Evolutionary conservation across 2,329 filamentous ascomycete genomes (phyloP).

Genomic region (Phialocephala sp.): DNA sequence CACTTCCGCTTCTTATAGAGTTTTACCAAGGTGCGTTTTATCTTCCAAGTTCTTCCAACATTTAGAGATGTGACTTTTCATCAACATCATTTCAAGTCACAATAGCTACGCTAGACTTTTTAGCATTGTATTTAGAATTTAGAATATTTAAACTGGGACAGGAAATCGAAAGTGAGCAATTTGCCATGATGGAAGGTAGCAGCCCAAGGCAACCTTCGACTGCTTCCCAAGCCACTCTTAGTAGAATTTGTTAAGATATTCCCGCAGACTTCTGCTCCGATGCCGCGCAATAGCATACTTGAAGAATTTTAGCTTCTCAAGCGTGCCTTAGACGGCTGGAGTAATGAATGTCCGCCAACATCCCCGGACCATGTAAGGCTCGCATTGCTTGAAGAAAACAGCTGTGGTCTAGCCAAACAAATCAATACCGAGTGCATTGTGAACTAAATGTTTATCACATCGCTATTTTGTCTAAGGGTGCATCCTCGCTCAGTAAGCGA

Average conservation of each 20-base stretch:
- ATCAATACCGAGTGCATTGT: no score
- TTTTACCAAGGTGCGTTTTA: no score
- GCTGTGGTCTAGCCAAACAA: slow-evolving; percentile 10
- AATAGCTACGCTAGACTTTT: no score
- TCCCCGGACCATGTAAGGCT: slow-evolving; percentile 15
- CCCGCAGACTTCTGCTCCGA: neutral
- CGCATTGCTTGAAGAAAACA: slow-evolving; percentile 17
- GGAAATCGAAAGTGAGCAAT: no score
- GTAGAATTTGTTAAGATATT: slow-evolving; percentile 14
- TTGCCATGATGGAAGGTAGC: no score
- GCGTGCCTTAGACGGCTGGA: neutral
- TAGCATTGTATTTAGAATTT: no score
- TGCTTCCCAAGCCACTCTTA: slow-evolving; percentile 19
- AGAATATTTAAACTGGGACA: no score
- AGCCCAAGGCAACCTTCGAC: slow-evolving; percentile 20
- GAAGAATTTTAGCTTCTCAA: slow-evolving; percentile 9
- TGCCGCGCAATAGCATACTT: neutral
- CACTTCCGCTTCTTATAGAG: no score
- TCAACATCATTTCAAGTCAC: no score
- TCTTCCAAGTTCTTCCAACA: no score
- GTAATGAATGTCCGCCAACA: slow-evolving; percentile 9
- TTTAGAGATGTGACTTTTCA: no score
- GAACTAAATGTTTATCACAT: no score
- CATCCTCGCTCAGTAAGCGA: neutral
- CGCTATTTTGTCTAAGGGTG: neutral